Base-by-base conservation (phyloP, 305 asterid species). In the Fraxinus baroniana region DNA sequence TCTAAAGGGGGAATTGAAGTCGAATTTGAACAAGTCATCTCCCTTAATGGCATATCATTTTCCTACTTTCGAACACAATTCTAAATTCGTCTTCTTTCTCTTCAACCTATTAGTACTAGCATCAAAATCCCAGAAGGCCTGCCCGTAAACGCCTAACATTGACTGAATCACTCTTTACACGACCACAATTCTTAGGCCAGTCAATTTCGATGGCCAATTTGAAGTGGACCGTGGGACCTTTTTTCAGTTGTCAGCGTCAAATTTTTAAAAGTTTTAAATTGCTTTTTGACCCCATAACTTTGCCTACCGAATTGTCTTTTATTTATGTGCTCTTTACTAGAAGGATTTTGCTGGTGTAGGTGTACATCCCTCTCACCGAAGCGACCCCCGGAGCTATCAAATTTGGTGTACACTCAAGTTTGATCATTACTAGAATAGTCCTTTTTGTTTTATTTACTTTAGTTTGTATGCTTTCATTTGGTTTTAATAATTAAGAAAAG, bases 191-290 rank as follows among this genome's bases (percentile, higher is more conserved):
- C n/a, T 10, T 66, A 10, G 36, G 30, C n/a, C 37, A 68, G 35
- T 64, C 73, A 64, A 64, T 64, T 64, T 68, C 28, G 15, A 26
- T 68, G 74, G 74, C 39, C 74, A 68, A 28, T 68, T 68, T 68
- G 6, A 13, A 71, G 44, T 71, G 76, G 76, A 15, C 3, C 3
- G 36, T 66, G 74, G 37, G 37, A 66, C 74, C 74, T 0, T 2
- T 66, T 26, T 68, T 30, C 20, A 30, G n/a, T 32, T 30, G 74
- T 28, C 37, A 68, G 18, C 12, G 37, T 13, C 37, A 68, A 68
- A 68, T 68, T 20, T 12, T 15, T 26, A 12, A 5, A 70, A 12
- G 10, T 28, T 30, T 4, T 13, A 30, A 28, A 10, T 66, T 66
- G 18, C 36, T 2, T 70, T 64, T 70, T 30, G 75, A 15, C 20